These are phyloP conservation scores for Marasmius sp. DNA, from an alignment of 1,284 basidiomycete species.

Conservation along the genomic window DNA sequence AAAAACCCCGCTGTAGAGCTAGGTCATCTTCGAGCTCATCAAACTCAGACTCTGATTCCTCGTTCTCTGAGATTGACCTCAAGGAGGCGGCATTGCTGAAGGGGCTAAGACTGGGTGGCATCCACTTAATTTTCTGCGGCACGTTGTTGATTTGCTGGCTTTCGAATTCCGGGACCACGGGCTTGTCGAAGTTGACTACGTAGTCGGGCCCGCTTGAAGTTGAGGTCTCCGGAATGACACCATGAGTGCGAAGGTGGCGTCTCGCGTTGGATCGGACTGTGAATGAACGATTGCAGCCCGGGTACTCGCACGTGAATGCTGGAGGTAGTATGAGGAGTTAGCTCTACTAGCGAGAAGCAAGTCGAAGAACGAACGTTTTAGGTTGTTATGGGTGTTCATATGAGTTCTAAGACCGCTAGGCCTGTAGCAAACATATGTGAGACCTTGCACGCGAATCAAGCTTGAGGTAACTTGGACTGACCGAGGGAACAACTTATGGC, in stretches of 20 bases:
- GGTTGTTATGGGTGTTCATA: slow-evolving; percentile 71
- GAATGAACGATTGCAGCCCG: slow-evolving; percentile 56
- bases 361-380: slow-evolving; percentile 49
- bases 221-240: slow-evolving; percentile 14
- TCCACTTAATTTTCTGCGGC: slow-evolving; percentile 10
- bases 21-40: slow-evolving; percentile 11
- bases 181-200: slow-evolving; percentile 9
- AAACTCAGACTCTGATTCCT: slow-evolving; percentile 4
- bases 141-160: neutral
- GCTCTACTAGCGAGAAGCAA: neutral
- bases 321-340: slow-evolving; percentile 5
- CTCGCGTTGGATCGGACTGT: slow-evolving; percentile 66
- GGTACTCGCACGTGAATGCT: slow-evolving; percentile 59
- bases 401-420: slow-evolving; percentile 71
- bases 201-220: slow-evolving; percentile 1
- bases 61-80: slow-evolving; percentile 5
- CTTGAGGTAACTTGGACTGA: slow-evolving; percentile 3
- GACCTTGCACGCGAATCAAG: neutral
- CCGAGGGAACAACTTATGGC: slow-evolving; percentile 58
- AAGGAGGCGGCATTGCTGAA: slow-evolving; percentile 3
- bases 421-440: slow-evolving; percentile 17
- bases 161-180: slow-evolving; percentile 2
- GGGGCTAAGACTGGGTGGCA: slow-evolving; percentile 9
- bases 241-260: slow-evolving; percentile 59
- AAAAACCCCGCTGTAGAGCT: neutral